Conservation (phyloP, 352 stramenopile species). For the Aphanomyces euteiches region DNA sequence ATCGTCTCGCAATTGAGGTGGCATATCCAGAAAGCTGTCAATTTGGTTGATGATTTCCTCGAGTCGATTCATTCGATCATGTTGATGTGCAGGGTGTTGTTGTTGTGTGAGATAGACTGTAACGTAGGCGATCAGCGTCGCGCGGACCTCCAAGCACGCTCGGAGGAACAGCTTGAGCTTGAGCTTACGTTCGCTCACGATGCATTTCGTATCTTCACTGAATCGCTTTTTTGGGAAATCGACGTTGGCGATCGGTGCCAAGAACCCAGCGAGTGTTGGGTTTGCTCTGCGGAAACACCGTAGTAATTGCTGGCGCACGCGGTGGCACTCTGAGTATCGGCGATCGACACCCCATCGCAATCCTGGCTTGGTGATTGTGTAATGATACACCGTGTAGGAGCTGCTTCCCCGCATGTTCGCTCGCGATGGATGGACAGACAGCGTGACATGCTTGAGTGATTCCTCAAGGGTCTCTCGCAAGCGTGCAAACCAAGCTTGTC, state of each 20-base stretch:
- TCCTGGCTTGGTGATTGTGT: slow-evolving; percentile 19
- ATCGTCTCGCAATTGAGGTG: neutral
- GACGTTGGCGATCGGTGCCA: slow-evolving; percentile 2
- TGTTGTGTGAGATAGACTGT: slow-evolving; percentile 14
- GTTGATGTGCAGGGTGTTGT: neutral
- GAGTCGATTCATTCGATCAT: slow-evolving; percentile 3
- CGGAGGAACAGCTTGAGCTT: slow-evolving; percentile 28
- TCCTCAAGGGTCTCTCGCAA: slow-evolving; percentile 9
- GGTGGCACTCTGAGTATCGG: slow-evolving; percentile 29
- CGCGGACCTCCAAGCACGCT: slow-evolving; percentile 11
- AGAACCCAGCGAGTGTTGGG: neutral
- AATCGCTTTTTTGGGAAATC: slow-evolving; percentile 28
- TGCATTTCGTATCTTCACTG: slow-evolving; percentile 13
- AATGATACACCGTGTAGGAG: slow-evolving; percentile 26
- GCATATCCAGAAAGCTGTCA: slow-evolving; percentile 20
- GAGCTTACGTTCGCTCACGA: slow-evolving; percentile 25
- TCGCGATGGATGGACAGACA: slow-evolving; percentile 20
- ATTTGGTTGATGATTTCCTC: slow-evolving; percentile 17
- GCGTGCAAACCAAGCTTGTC: slow-evolving; percentile 12
- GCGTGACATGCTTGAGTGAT: slow-evolving; percentile 21
- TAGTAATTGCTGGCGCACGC: slow-evolving; percentile 2
- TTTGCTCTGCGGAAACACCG: neutral
- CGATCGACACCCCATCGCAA: slow-evolving; percentile 21
- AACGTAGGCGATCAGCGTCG: neutral
- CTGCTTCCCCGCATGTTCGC: neutral